These are phyloP conservation scores for Rubus parviflorus DNA, from an alignment of 306 rosid genomes.

Conservation along the genomic window DNA sequence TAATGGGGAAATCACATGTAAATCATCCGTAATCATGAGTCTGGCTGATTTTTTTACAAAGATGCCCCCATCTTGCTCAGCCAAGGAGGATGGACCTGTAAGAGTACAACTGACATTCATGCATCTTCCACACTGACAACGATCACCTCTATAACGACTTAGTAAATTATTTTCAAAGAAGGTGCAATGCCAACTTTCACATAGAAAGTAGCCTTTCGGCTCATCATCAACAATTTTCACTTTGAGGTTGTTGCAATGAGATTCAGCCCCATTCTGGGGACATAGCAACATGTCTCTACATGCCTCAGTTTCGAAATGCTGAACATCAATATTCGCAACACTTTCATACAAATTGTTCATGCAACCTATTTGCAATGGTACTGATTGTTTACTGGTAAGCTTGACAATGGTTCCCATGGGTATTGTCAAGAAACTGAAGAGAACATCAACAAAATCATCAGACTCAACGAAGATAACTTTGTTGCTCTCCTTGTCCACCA, in stretches of 20 bases:
- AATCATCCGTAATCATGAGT: not conserved
- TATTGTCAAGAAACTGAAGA: not conserved
- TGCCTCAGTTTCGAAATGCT: not conserved
- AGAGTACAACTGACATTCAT: not conserved
- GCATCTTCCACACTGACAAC: not conserved
- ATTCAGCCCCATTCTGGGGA: not conserved
- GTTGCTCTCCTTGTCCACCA: not conserved
- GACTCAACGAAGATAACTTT: not conserved
- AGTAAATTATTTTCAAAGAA: not conserved
- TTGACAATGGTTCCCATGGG: not conserved
- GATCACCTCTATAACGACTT: constrained; percentile 1
- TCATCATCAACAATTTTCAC: not conserved
- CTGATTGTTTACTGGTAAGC: not conserved
- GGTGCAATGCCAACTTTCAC: not conserved
- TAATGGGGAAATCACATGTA: not conserved
- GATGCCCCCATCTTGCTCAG: not conserved
- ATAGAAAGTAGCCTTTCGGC: not conserved
- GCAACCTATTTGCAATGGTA: not conserved
- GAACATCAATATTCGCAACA: not conserved
- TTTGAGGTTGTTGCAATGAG: not conserved
- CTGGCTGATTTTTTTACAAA: not conserved
- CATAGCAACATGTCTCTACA: not conserved
- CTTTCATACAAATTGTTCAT: not conserved
- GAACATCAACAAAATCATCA: not conserved
- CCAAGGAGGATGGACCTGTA: not conserved